phyloP scores from a whole-genome alignment of 2,329 filamentous ascomycete genomes.

The Moelleriella libera region DNA sequence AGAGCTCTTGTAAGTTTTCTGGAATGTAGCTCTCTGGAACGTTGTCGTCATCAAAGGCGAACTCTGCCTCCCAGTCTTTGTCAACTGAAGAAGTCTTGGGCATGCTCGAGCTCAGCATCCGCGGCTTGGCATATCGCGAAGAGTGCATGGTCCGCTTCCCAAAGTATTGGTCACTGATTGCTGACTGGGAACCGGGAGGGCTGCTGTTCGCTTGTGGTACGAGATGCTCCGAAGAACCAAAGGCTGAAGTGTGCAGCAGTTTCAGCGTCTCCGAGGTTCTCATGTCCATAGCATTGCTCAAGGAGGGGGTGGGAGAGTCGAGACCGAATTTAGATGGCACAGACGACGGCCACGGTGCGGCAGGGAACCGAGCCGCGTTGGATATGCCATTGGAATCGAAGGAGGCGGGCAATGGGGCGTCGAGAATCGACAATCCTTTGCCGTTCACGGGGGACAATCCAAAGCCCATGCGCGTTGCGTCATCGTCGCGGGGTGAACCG shows the following conservation, averaged over 20 bases:
- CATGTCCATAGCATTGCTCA: conserved; percentile 45
- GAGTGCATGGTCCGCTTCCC: conserved; percentile 59
- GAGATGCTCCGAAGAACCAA: conserved; percentile 54
- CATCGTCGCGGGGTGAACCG: conserved; percentile 69
- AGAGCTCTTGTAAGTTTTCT: conserved; percentile 49
- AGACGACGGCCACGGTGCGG: conserved; percentile 77
- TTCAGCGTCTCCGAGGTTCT: conserved; percentile 51
- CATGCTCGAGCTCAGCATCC: conserved; percentile 54
- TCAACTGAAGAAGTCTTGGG: conserved; percentile 49
- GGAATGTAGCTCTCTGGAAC: conserved; percentile 51
- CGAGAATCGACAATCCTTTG: conserved; percentile 71
- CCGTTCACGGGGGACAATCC: conserved; percentile 64
- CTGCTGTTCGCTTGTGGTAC: conserved; percentile 30
- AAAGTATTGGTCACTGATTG: conserved; percentile 44
- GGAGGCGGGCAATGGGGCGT: conserved; percentile 83
- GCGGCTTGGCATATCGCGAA: conserved; percentile 52
- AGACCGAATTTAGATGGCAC: conserved; percentile 85
- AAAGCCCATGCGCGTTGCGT: conserved; percentile 43
- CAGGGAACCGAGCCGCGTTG: conserved; percentile 66
- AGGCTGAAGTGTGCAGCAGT: conserved; percentile 51
- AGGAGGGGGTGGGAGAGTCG: conserved; percentile 68
- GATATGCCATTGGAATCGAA: conserved; percentile 96
- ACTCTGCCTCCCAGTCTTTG: conserved; percentile 50
- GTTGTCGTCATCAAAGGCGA: conserved; percentile 62
- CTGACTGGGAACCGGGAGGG: conserved; percentile 37